phyloP scores from a whole-genome alignment of 192 early-diverging fungal genomes.

The Glomus cerebriforme region DNA sequence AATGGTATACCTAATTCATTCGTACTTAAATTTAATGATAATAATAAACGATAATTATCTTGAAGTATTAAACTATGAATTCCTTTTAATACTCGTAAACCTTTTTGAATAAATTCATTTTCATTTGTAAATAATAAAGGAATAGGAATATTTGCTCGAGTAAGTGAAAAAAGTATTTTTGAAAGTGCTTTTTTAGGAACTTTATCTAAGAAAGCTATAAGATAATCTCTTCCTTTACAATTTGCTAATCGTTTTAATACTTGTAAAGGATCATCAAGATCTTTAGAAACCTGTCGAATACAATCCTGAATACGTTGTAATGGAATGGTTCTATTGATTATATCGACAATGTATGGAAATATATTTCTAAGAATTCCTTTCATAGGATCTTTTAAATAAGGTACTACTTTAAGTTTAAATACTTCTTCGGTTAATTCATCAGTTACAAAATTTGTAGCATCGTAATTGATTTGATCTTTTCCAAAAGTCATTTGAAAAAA shows the following conservation, averaged over 20 bases:
- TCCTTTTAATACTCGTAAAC: background rate
- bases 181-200: background rate
- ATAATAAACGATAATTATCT: constrained; percentile 6
- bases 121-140: constrained; percentile 5
- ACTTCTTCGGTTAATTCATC: background rate
- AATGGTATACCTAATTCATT: background rate
- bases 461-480: background rate
- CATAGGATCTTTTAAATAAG: background rate
- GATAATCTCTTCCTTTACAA: background rate
- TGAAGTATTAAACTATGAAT: background rate
- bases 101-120: background rate
- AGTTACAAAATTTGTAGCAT: background rate
- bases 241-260: background rate
- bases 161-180: background rate
- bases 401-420: background rate
- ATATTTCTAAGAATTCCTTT: constrained; percentile 17
- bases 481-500: constrained; percentile 13
- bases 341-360: constrained; percentile 5
- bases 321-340: background rate
- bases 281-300: background rate
- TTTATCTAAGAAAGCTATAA: background rate
- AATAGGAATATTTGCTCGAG: constrained; percentile 13
- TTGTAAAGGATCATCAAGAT: background rate
- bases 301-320: background rate
- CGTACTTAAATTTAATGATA: background rate